phyloP scores from a whole-genome alignment of 208 protist genomes.

The Trypanosoma cruzi region DNA sequence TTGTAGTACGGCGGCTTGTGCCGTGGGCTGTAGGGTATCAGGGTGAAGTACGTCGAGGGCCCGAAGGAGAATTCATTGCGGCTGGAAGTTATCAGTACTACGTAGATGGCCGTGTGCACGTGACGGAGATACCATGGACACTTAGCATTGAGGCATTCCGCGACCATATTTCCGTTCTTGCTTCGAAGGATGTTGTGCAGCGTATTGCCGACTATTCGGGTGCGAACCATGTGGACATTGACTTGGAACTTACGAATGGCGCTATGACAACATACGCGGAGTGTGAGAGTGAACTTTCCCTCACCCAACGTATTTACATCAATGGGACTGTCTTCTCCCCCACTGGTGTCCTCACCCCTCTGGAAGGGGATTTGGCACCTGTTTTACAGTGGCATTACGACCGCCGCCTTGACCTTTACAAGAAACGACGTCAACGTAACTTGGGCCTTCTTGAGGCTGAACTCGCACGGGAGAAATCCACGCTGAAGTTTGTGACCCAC shows the following conservation, averaged over 20 bases:
- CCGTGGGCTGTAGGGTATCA: conserved; percentile 98
- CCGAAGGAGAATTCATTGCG: conserved; percentile 73
- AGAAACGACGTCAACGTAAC: conserved; percentile 79
- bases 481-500: conserved; percentile 82
- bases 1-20: conserved; percentile 72
- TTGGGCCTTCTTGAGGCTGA: conserved; percentile 68
- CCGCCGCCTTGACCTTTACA: conserved; percentile 88
- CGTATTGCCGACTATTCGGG: conserved; percentile 91
- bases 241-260: conserved; percentile 72
- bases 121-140: conserved; percentile 77
- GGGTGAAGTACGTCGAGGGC: conserved; percentile 78
- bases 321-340: conserved; percentile 90
- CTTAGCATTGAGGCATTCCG: conserved; percentile 83
- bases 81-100: conserved; percentile 69
- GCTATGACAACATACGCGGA: conserved; percentile 67
- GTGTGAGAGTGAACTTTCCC: conserved; percentile 70
- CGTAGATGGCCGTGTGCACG: conserved; percentile 69
- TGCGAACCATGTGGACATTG: conserved; percentile 91
- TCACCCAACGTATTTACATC: conserved; percentile 78
- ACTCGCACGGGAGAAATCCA: conserved; percentile 69
- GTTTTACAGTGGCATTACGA: conserved; percentile 93
- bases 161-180: conserved; percentile 67
- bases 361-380: conserved; percentile 72
- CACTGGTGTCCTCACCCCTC: conserved; percentile 71
- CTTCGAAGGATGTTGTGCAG: conserved; percentile 74